Base-by-base conservation (phyloP, 2,329 filamentous ascomycete species). In the Hirsutella rhossiliensis region DNA sequence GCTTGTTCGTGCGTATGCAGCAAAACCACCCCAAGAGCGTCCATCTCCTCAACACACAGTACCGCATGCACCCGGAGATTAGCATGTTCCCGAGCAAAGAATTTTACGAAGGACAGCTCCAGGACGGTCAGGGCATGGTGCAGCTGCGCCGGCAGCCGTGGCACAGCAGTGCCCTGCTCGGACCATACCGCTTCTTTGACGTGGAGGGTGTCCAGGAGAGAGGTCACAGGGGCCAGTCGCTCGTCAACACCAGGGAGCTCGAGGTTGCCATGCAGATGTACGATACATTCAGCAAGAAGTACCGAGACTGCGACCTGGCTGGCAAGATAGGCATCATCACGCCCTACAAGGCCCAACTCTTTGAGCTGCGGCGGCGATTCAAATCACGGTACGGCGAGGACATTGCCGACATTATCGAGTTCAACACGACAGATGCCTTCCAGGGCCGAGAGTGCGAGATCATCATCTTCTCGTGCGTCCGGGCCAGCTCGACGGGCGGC, bases 31-130 rank as follows among this genome's bases (percentile, higher is more conserved):
- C 87, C 1, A 71, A 84, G 29, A 84, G 94, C 51, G 81, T 98
- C 15, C 90, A 98, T 67, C 73, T 98, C 23, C 78, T 98, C n/a
- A 90, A 97, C 58, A 92, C 84, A 45, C 92, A 98, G 59, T 98
- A 98, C 61, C 92, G 92, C 64, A 98, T 98, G 94, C 92, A 98
- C 65, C 92, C 94, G 0, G 87, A 92, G 52, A 98, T 98, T 60
- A 95, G 88, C 62, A 63, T 71, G 43, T 98, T 96, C 62, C 92
- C 94, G 1, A 95, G 88, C 61, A 70, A 75, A 53, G 83, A 89
- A 42, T 98, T 98, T 66, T 98, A 98, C 65, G 87, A 97, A 58
- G 80, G 86, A 27, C 78, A 80, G 50, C 76, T 98, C 11, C 71
- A 89, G 50, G 88, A 98, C 61, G 92, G 94, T 20, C 76, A 75